phyloP scores from a whole-genome alignment of 257 asterid genomes.

The Solanum pinnatisectum region DNA sequence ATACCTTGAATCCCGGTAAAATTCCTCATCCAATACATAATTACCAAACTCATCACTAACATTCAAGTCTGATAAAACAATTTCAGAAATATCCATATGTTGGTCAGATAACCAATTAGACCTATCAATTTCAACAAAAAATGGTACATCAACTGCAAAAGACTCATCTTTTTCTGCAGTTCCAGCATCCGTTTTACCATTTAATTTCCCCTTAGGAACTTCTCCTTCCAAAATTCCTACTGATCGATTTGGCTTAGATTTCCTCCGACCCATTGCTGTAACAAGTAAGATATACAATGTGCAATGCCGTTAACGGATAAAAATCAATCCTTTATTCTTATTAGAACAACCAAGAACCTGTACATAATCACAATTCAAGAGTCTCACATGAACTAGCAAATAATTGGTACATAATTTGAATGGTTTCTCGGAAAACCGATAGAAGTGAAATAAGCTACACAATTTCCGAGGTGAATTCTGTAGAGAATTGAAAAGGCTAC shows the following conservation, averaged over 20 bases:
- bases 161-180: constrained; percentile 9
- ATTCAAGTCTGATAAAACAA: constrained; percentile 52
- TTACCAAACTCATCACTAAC: constrained; percentile 40
- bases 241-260: constrained; percentile 65
- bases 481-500: neutral
- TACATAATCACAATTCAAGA: neutral
- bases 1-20: constrained; percentile 33
- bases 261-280: constrained; percentile 70
- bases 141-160: constrained; percentile 27
- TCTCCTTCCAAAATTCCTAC: constrained; percentile 31
- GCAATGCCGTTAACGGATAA: neutral
- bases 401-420: neutral
- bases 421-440: neutral
- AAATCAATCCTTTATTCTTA: neutral
- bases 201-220: constrained; percentile 18
- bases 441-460: neutral
- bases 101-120: constrained; percentile 50
- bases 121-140: constrained; percentile 50
- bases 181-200: constrained; percentile 8
- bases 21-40: constrained; percentile 36
- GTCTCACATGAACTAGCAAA: neutral
- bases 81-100: constrained; percentile 70
- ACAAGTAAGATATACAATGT: neutral
- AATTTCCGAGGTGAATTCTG: neutral
- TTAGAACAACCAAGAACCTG: neutral